phyloP scores from a whole-genome alignment of 495 filamentous ascomycete species.

The Talaromyces proteolyticus region DNA sequence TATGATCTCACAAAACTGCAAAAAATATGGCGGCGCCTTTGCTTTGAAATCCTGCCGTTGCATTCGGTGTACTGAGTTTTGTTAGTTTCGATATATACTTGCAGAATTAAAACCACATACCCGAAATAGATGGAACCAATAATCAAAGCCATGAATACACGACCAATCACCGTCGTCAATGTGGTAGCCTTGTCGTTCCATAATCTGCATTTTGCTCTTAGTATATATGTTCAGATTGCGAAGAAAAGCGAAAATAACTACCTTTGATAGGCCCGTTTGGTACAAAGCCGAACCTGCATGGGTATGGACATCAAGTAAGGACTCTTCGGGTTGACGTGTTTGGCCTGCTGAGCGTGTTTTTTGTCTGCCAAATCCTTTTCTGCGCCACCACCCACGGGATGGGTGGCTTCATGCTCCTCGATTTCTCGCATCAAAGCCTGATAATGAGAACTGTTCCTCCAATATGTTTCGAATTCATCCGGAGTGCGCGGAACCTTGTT shows the following conservation, averaged over 20 bases:
- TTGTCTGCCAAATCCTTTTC: slow-evolving; percentile 24
- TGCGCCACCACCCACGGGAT: slow-evolving; percentile 25
- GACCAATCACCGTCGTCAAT: slow-evolving; percentile 71
- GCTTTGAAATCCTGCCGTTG: slow-evolving; percentile 65
- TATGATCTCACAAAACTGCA: slow-evolving; percentile 63
- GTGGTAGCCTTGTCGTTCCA: slow-evolving; percentile 72
- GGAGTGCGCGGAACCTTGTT: slow-evolving; percentile 61
- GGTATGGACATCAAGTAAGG: slow-evolving; percentile 40
- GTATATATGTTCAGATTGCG: not conserved
- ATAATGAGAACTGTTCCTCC: slow-evolving; percentile 48
- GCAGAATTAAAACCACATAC: slow-evolving; percentile 19
- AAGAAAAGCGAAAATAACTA: not conserved
- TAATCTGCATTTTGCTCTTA: slow-evolving; percentile 28
- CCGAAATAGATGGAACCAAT: slow-evolving; percentile 87
- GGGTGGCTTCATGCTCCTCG: slow-evolving; percentile 33
- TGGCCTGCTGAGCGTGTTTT: slow-evolving; percentile 31
- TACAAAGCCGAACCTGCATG: slow-evolving; percentile 44
- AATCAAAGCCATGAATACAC: slow-evolving; percentile 73
- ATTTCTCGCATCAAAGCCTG: slow-evolving; percentile 44
- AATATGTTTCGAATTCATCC: slow-evolving; percentile 61
- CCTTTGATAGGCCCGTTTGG: slow-evolving; percentile 43
- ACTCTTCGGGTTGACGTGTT: slow-evolving; percentile 34
- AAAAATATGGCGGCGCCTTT: slow-evolving; percentile 86
- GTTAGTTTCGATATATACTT: not conserved
- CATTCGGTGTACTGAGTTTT: slow-evolving; percentile 35